A percentile compares a stretch with the other conserved stretches of the same genome.
Conservation (phyloP, 345 rosid genomes). For the Lepidium aucheri region DNA sequence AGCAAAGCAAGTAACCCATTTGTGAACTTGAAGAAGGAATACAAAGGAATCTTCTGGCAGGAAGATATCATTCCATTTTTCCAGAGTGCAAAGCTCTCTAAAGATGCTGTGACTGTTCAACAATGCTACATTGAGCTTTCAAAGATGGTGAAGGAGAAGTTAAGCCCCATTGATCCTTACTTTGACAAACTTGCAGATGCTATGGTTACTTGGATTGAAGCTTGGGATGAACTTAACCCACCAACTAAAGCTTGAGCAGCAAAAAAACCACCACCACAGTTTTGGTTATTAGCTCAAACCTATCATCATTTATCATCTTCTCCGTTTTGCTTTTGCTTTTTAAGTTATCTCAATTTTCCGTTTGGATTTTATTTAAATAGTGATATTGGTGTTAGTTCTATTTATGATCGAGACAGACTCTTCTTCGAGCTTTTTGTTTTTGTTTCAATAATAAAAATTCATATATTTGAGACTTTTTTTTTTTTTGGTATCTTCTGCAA, state of each 20-base stretch:
- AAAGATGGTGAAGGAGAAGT: conserved; percentile 70
- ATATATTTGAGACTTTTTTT: background rate
- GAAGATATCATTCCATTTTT: conserved; percentile 92
- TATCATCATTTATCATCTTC: conserved; percentile 23
- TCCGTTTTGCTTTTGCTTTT: background rate
- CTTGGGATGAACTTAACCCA: conserved; percentile 92
- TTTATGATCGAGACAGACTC: conserved; percentile 15
- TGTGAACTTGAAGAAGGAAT: conserved; percentile 82
- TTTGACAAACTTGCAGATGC: conserved; percentile 76
- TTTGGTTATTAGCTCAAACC: conserved; percentile 30
- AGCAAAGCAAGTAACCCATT: conserved; percentile 95
- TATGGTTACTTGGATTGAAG: conserved; percentile 89
- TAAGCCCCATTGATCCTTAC: conserved; percentile 66
- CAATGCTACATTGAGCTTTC: conserved; percentile 79
- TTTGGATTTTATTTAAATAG: conserved; percentile 27
- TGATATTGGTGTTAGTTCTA: conserved; percentile 19
- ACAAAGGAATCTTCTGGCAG: conserved; percentile 94
- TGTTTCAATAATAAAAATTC: conserved; percentile 26
- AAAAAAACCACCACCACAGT: conserved; percentile 20
- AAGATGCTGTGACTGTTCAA: conserved; percentile 80
- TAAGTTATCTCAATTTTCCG: background rate
- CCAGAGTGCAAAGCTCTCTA: conserved; percentile 58
- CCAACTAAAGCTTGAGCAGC: conserved; percentile 28
- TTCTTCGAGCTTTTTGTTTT: conserved; percentile 12
- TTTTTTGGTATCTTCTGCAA: background rate